Evolutionary conservation across 2,329 filamentous ascomycete genomes (phyloP), one percentile per base, ranked within the genome.

Genomic region (Dothideomycetes sp.): DNA sequence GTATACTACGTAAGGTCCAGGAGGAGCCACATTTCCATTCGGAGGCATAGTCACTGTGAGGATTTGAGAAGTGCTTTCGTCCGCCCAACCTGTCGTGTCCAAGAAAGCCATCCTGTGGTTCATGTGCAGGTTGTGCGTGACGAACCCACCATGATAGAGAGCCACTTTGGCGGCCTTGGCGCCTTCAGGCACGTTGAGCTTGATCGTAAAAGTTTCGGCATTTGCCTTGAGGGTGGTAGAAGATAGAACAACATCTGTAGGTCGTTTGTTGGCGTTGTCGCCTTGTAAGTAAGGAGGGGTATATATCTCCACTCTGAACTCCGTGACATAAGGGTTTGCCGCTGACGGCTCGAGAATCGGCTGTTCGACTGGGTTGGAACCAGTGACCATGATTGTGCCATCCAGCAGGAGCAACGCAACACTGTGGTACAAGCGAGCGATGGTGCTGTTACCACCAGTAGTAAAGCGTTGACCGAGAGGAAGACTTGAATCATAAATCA

Each of bases 261-360:
- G 73, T 34, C 73, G 64, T 35, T 52, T 60, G 19, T 57, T 54
- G 16, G 58, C 2, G 62, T 71, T 71, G 31, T 61, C 64, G 11
- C 70, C 72, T 34, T 64, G 60, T 14, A 79, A 65, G 49, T 79
- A 79, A 3, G 73, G 72, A 31, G 75, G 75, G 19, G 70, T 73
- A 52, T 75, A 79, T 40, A 69, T 71, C 52, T 79, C 75, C 32
- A 77, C 72, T 27, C 73, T 68, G 60, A 76, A 78, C 45, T 79
- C 74, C 1, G 73, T 79, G 14, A 68, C 61, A 52, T 63, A 79
- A 8, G 68, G 69, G 42, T 70, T 55, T 38, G 63, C 49, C 0
- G 61, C 55, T 38, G 63, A 57, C 7, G 69, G 48, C 11, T 57
- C 50, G 9, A 74, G 66, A 52, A 78, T 68, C 24, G 77, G 70